A percentile compares a stretch with the other conserved stretches of the same genome.
These are phyloP conservation scores for Colletotrichum cordylinicola DNA, from an alignment of 2,329 filamentous ascomycete species.

Conservation along the genomic window DNA sequence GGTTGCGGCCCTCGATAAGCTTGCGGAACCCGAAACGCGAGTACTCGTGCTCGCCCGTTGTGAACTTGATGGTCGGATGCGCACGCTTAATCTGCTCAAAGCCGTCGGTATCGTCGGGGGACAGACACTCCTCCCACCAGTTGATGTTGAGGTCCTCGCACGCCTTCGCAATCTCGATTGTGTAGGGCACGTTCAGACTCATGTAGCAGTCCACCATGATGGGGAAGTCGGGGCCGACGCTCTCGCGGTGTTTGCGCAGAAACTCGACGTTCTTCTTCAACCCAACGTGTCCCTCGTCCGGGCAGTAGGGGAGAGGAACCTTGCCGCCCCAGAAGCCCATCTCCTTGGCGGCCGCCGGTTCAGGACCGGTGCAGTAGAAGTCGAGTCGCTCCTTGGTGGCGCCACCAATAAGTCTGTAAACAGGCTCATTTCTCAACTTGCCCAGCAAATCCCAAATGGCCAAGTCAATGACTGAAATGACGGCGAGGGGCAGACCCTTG, in stretches of 20 bases:
- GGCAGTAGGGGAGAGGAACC: constrained; percentile 87
- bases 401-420: constrained; percentile 93
- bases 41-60: constrained; percentile 95
- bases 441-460: constrained; percentile 92
- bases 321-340: constrained; percentile 94
- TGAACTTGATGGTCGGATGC: constrained; percentile 91
- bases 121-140: constrained; percentile 97
- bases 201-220: constrained; percentile 98
- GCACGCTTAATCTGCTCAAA: constrained; percentile 90
- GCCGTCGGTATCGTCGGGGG: constrained; percentile 90
- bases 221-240: constrained; percentile 87
- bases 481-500: constrained; percentile 87
- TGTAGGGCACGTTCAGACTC: constrained; percentile 92
- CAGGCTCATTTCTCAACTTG: constrained; percentile 89
- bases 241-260: constrained; percentile 81
- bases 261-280: constrained; percentile 91
- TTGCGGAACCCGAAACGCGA: constrained; percentile 95
- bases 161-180: constrained; percentile 86
- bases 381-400: constrained; percentile 83
- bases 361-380: constrained; percentile 95
- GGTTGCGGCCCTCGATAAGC: constrained; percentile 86
- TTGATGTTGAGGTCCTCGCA: constrained; percentile 87
- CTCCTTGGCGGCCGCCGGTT: constrained; percentile 77
- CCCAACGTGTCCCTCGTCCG: constrained; percentile 83
- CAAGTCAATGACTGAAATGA: constrained; percentile 93